Conservation (phyloP, 106 monocot genomes). For the Phalaenopsis aphrodite region DNA sequence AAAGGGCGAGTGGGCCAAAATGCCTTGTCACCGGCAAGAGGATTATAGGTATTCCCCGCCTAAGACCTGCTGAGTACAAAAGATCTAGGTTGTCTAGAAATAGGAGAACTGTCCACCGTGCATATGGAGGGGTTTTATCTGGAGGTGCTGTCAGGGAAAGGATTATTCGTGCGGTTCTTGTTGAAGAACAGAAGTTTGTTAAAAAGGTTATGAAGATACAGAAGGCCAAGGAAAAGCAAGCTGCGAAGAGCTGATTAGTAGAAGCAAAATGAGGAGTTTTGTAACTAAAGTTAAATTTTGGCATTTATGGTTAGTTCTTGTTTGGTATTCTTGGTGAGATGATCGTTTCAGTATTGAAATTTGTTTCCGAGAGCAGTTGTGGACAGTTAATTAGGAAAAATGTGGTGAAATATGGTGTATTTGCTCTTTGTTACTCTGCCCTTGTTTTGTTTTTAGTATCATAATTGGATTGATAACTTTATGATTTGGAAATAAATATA, state of each 20-base stretch:
- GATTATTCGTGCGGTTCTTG: slow-evolving; percentile 40
- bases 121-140: slow-evolving; percentile 62
- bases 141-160: slow-evolving; percentile 50
- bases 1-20: too few species aligned
- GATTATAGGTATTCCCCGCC: slow-evolving; percentile 59
- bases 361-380: not conserved
- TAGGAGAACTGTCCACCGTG: slow-evolving; percentile 53
- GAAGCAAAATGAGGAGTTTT: not conserved
- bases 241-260: slow-evolving; percentile 11
- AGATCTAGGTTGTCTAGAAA: slow-evolving; percentile 55
- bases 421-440: too few species aligned
- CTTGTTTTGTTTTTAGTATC: too few species aligned
- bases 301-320: not conserved
- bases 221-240: slow-evolving; percentile 37
- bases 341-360: not conserved
- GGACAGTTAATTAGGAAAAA: not conserved
- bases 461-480: not conserved
- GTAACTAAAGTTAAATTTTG: not conserved
- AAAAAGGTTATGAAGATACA: slow-evolving; percentile 41
- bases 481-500: not conserved
- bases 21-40: too few species aligned
- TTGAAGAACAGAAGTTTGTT: slow-evolving; percentile 47
- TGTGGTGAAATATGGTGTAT: too few species aligned
- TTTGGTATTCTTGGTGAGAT: not conserved
- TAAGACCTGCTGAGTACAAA: slow-evolving; percentile 53